These are phyloP conservation scores for Beta vulgaris DNA, from an alignment of 148 eudicot species.

Conservation along the genomic window DNA sequence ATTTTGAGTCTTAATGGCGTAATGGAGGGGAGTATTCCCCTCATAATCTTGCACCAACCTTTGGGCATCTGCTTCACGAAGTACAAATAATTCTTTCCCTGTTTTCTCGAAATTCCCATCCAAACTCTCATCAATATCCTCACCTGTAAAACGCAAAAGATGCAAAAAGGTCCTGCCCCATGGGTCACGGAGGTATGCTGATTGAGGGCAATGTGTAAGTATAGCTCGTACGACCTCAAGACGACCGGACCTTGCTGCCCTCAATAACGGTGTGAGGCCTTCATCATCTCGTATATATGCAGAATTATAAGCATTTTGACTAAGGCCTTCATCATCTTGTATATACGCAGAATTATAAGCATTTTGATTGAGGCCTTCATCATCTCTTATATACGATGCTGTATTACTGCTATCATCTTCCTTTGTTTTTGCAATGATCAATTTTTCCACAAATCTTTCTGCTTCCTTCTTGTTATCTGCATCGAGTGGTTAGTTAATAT, in stretches of 20 bases:
- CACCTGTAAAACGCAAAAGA: slow-evolving; percentile 9
- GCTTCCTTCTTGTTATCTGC: too few species aligned
- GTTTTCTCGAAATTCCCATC: neutral
- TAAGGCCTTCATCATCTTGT: neutral
- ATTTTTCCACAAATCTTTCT: too few species aligned
- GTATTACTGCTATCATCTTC: too few species aligned
- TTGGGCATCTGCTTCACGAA: slow-evolving; percentile 14
- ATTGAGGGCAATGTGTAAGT: slow-evolving; percentile 11
- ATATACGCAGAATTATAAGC: neutral
- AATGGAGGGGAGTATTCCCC: slow-evolving; percentile 16
- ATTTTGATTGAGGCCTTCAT: too few species aligned
- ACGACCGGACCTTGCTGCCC: slow-evolving; percentile 23
- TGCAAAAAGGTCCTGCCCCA: slow-evolving; percentile 16
- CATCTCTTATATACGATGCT: too few species aligned
- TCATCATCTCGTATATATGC: slow-evolving; percentile 9
- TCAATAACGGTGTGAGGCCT: slow-evolving; percentile 21
- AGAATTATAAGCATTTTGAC: neutral
- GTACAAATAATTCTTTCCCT: neutral
- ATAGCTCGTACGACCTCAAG: neutral
- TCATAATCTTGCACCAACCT: slow-evolving; percentile 15
- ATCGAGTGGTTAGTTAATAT: too few species aligned
- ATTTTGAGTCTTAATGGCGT: slow-evolving; percentile 10
- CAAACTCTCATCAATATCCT: slow-evolving; percentile 8
- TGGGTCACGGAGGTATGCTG: slow-evolving; percentile 16
- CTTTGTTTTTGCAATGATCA: too few species aligned